Conservation (phyloP, 139 green algal genomes). For the Zygnema circumcarinatum region DNA sequence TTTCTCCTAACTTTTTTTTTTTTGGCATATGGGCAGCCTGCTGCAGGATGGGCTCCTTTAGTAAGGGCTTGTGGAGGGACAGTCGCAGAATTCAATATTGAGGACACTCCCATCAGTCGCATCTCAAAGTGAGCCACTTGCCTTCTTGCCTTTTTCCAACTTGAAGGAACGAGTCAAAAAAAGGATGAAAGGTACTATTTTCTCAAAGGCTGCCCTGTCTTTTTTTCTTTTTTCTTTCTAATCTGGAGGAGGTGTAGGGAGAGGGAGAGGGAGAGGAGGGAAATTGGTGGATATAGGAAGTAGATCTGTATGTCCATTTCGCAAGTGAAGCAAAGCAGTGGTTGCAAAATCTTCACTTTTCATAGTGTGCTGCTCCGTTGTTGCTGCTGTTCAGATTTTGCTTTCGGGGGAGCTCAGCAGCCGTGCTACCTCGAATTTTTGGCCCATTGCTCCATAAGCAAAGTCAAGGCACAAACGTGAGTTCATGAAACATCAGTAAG, state of each 20-base stretch:
- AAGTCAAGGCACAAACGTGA: too few species aligned
- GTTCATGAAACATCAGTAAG: too few species aligned
- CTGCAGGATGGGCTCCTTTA: slow-evolving; percentile 63
- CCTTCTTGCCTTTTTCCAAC: too few species aligned
- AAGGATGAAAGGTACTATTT: too few species aligned
- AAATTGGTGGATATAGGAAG: background rate
- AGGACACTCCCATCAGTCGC: slow-evolving; percentile 52
- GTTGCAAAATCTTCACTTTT: too few species aligned
- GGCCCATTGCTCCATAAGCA: background rate
- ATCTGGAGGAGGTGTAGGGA: background rate
- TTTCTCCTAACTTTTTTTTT: background rate
- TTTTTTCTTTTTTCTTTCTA: too few species aligned
- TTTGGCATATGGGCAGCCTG: slow-evolving; percentile 47
- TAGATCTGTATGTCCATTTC: too few species aligned
- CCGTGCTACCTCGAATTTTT: background rate
- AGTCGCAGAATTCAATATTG: slow-evolving; percentile 71
- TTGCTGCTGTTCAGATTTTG: too few species aligned
- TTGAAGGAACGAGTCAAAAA: too few species aligned
- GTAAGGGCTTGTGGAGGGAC: slow-evolving; percentile 58
- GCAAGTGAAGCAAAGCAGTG: too few species aligned
- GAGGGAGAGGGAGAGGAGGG: background rate
- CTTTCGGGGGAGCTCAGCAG: background rate
- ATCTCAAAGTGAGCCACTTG: slow-evolving; percentile 6
- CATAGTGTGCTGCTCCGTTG: too few species aligned
- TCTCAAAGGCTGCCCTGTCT: too few species aligned